Base-by-base conservation (phyloP, 2,329 filamentous ascomycete species). In the Aspergillus piperis region DNA sequence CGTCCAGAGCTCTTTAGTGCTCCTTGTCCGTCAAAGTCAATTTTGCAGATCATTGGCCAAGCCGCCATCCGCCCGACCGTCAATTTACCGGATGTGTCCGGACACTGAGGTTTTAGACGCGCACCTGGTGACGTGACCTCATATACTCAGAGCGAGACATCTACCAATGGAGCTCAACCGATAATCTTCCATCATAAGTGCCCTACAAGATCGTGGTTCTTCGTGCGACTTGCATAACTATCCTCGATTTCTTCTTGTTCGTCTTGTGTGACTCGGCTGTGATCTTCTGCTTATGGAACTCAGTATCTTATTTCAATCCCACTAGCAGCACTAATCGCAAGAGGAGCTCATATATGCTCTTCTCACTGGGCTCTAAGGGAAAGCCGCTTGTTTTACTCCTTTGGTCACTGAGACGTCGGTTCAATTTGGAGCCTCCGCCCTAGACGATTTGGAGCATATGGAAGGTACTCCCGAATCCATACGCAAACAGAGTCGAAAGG, bases 11-110 rank as follows among this genome's bases (percentile, higher is more conserved):
- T 50, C 27, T 10, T 32, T 6, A 50, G n/a, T 21, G 4, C 15
- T 3, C 25, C 23, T 49, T 17, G 47, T 50, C 47, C 15, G 47
- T 30, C 47, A 30, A 10, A 17, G 8, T 50, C n/a, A n/a, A 17
- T 10, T 54, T 15, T 23, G 39, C 39, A 55, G 55, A 57, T 57
- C 47, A 7, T 39, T 30, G 13, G 48, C 39, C 48, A 42, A 53
- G 48, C 56, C 39, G 38, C 47, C 39, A 32, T 55, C 53, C 53
- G 53, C 27, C 25, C 30, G 53, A 30, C 53, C 39, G 41, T 15
- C 38, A 13, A 53, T n/a, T 44, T 30, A 30, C 53, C 39, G 19
- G 39, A 47, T 53, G 38, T 39, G 51, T 53, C 32, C 17, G 19
- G 32, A 21, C 17, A 13, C 36, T 52, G n/a, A 36, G 36, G 32